These are phyloP conservation scores for Gonapodya prolifera DNA, from an alignment of 192 early-diverging fungal species.

Conservation along the genomic window DNA sequence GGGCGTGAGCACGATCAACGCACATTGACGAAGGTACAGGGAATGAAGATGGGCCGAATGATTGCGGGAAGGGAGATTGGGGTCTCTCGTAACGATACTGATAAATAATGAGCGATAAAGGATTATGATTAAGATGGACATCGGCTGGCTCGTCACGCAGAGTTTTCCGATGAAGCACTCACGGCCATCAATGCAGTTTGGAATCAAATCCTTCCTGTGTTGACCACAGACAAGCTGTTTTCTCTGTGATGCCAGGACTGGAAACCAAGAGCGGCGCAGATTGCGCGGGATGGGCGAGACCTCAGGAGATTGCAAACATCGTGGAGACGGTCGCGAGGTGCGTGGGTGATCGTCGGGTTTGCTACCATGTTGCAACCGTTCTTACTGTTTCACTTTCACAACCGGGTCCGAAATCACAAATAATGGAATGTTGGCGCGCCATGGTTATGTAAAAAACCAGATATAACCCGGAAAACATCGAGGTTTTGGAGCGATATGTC, in stretches of 20 bases:
- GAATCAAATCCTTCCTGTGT: too few species aligned
- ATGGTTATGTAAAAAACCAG: constrained; percentile 9
- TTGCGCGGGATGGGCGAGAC: too few species aligned
- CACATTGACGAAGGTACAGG: not conserved
- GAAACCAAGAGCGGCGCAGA: too few species aligned
- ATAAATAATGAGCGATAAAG: too few species aligned
- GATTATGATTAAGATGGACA: too few species aligned
- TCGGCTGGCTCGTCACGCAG: too few species aligned
- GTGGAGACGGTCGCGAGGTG: not conserved
- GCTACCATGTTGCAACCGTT: not conserved
- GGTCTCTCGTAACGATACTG: not conserved
- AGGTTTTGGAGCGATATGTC: constrained; percentile 72
- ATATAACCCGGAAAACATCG: constrained; percentile 84
- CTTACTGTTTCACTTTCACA: not conserved
- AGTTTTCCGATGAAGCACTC: too few species aligned
- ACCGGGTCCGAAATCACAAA: not conserved
- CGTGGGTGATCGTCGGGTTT: not conserved
- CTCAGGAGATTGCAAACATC: not conserved
- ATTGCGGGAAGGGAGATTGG: not conserved
- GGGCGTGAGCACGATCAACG: too few species aligned
- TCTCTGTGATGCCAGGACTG: not conserved
- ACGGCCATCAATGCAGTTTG: too few species aligned
- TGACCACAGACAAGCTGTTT: too few species aligned
- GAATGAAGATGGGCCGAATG: not conserved
- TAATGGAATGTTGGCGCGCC: not conserved